These are phyloP conservation scores for Maudiozyma turicensis DNA, from an alignment of 805 yeast species.

Conservation along the genomic window DNA sequence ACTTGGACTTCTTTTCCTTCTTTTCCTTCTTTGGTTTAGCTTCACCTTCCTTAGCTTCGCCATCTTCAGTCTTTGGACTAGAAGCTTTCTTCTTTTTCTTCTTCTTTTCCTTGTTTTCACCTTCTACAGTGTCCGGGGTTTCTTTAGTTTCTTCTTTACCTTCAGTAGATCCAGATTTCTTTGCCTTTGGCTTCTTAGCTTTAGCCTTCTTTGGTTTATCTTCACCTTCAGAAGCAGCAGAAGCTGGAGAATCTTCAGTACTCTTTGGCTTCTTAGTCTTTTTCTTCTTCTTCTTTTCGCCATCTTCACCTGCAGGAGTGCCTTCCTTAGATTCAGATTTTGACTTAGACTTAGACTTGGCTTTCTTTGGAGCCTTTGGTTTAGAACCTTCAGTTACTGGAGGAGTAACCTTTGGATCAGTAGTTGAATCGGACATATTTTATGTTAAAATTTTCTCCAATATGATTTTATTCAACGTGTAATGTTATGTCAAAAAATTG, in stretches of 20 bases:
- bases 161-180: not conserved
- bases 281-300: not conserved
- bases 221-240: not conserved
- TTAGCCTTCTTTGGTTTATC: not conserved
- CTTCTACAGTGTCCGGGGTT: not conserved
- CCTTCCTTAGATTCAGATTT: not conserved
- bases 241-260: not conserved
- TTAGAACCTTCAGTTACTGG: not conserved
- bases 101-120: conserved; percentile 3
- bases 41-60: not conserved
- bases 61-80: not conserved
- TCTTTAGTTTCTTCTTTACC: not conserved
- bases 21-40: conserved; percentile 1
- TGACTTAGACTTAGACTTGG: not conserved
- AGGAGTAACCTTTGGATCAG: not conserved
- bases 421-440: not conserved
- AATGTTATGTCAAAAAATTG: too few species aligned
- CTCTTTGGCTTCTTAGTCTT: not conserved
- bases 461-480: too few species aligned
- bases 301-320: not conserved
- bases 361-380: not conserved
- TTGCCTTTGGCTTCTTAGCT: not conserved
- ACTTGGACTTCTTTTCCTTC: conserved; percentile 1
- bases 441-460: not conserved
- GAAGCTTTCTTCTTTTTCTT: conserved; percentile 3